Evolutionary conservation across 768 basidiomycete species (phyloP).

Genomic region (Neoboletus brunneissimus): DNA sequence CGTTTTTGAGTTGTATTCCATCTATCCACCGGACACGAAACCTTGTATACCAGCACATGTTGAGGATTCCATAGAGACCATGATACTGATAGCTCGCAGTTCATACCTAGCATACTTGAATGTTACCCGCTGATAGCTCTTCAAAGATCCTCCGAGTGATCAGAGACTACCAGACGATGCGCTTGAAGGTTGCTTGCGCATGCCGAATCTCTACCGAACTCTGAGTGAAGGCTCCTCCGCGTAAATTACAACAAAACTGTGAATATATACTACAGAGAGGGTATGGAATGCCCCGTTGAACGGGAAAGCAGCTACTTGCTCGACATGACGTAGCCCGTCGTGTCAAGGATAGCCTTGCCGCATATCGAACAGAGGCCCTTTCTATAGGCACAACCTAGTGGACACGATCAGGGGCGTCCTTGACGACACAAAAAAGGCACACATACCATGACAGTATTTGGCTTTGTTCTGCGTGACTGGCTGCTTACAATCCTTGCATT

Average conservation of each 20-base stretch:
- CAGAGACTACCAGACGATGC: too few species aligned
- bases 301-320: slow-evolving; percentile 52
- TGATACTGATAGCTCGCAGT: neutral
- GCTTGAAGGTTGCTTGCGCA: neutral
- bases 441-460: slow-evolving; percentile 84
- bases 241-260: slow-evolving; percentile 13
- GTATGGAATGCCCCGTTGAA: slow-evolving; percentile 15
- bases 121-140: neutral
- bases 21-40: slow-evolving; percentile 6
- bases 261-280: slow-evolving; percentile 19
- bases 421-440: slow-evolving; percentile 7
- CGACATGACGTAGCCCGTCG: slow-evolving; percentile 80
- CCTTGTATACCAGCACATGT: slow-evolving; percentile 8
- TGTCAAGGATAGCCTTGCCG: slow-evolving; percentile 83
- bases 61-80: neutral
- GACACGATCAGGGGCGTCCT: slow-evolving; percentile 5
- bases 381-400: slow-evolving; percentile 80
- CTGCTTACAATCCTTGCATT: slow-evolving; percentile 87
- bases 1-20: neutral
- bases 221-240: neutral
- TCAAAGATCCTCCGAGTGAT: neutral
- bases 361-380: slow-evolving; percentile 86
- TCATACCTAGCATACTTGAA: neutral
- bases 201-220: neutral
- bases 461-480: slow-evolving; percentile 81